Evolutionary conservation across 495 filamentous ascomycete genomes (phyloP), one percentile per base, ranked within the genome.

Genomic region (Xylaria longipes): DNA sequence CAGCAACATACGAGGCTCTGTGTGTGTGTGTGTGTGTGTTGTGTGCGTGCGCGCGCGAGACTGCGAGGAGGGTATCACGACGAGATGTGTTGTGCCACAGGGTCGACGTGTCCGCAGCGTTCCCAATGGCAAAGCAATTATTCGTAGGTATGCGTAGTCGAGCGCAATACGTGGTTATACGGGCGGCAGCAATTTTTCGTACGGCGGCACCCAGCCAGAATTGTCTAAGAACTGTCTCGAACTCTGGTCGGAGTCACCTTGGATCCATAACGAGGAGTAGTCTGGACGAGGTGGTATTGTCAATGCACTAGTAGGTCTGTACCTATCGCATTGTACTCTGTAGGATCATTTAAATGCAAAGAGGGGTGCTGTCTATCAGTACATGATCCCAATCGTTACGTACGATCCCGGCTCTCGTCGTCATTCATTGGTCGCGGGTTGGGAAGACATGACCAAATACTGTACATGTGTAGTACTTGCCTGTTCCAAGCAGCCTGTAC

Each of bases 1-100:
- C 17, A 60, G 57, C 31, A 60, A 60, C 63, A 66, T 35, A 41
- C 63, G 45, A 66, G 27, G 27, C 20, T 31, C 15, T 58, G 54
- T 11, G 37, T 9, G 14, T 43, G 14, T 8, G 35, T 25, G 27
- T n/a, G 29, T 29, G 20, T 4, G 25, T 37, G 15, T 45, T 4
- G 25, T 37, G 15, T 45, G 62, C 22, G 31, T 60, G 57, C 31
- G 31, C 52, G n/a, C 9, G 54, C 31, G 20, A 27, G 15, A 11
- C 56, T 29, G 54, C 29, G 54, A 29, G 14, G 0, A n/a, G 56
- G 29, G 2, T 22, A 8, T n/a, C 56, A 58, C 56, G 56, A 58
- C 56, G 29, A 58, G 8, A 58, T 65, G 20, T 31, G 25, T 6
- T 37, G 43, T 54, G 50, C 4, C 22, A 15, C 50, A 12, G 9